These are phyloP conservation scores for Adiantum capillusveneris DNA, from an alignment of 75 land plant genomes.

Conservation along the genomic window DNA sequence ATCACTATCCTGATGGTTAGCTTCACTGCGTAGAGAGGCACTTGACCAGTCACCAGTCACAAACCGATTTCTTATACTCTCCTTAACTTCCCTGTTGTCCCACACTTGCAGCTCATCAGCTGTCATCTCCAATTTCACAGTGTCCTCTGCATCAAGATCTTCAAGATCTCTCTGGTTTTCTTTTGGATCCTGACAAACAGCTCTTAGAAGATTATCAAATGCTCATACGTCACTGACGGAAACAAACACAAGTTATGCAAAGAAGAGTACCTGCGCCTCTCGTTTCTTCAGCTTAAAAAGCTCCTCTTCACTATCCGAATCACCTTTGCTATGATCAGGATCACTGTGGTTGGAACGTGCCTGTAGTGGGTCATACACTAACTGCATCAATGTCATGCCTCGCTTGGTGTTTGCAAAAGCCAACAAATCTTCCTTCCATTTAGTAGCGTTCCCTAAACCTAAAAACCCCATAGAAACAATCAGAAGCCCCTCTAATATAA, in stretches of 20 bases:
- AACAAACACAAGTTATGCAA: too few relatives aligned
- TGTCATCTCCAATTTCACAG: conserved; percentile 43
- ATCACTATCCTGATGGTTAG: conserved; percentile 19
- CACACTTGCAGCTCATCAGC: conserved; percentile 37
- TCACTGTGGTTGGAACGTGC: conserved; percentile 12
- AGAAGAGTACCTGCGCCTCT: conserved; percentile 34
- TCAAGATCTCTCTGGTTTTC: conserved; percentile 27
- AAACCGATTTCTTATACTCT: conserved; percentile 83
- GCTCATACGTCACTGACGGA: too few relatives aligned
- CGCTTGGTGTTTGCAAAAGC: conserved; percentile 29
- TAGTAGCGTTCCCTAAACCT: conserved; percentile 50
- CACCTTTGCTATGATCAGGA: conserved; percentile 23
- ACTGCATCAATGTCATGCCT: conserved; percentile 62
- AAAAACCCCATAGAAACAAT: too few relatives aligned
- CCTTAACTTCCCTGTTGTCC: conserved; percentile 42
- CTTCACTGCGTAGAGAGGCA: conserved; percentile 48
- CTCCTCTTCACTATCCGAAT: conserved; percentile 73
- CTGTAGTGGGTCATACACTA: conserved; percentile 71
- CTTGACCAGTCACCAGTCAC: conserved; percentile 95
- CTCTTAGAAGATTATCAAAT: too few relatives aligned
- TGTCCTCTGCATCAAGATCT: conserved; percentile 65
- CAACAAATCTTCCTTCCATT: conserved; percentile 75
- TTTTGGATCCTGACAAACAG: conserved; percentile 13
- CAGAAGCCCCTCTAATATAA: too few relatives aligned
- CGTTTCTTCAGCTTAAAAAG: conserved; percentile 70